Conservation (phyloP, 192 early-diverging fungal genomes). For the Umbelopsis sp. region DNA sequence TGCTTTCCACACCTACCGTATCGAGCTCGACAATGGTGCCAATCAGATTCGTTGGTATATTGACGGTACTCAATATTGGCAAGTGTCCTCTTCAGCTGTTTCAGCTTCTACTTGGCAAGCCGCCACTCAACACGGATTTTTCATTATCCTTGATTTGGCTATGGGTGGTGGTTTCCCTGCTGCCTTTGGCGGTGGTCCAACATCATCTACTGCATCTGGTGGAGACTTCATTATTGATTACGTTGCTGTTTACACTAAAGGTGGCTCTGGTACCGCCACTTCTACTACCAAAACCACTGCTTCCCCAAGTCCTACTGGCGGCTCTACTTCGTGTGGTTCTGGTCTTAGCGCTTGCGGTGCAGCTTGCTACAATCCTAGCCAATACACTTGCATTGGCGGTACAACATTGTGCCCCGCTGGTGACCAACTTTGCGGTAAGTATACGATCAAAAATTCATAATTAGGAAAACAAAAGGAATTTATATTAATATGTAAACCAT, state of each 20-base stretch:
- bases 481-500: not conserved
- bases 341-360: not conserved
- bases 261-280: not conserved
- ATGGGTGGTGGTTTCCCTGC: constrained; percentile 16
- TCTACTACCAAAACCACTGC: too few relatives aligned
- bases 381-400: constrained; percentile 10
- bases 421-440: constrained; percentile 9
- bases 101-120: constrained; percentile 3
- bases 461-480: not conserved
- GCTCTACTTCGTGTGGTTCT: not conserved
- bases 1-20: constrained; percentile 4
- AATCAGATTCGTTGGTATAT: constrained; percentile 15
- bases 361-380: constrained; percentile 6
- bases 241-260: constrained; percentile 11
- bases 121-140: constrained; percentile 10
- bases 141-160: constrained; percentile 8
- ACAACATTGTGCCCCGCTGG: constrained; percentile 1
- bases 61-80: constrained; percentile 8
- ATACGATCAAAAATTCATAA: not conserved
- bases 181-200: constrained; percentile 14
- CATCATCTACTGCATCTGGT: not conserved
- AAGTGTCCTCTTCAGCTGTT: not conserved
- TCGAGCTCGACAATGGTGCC: not conserved
- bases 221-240: not conserved
- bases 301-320: too few relatives aligned